A percentile compares a stretch with the other conserved stretches of the same genome.
These are phyloP conservation scores for Epichloe sylvatica DNA, from an alignment of 2,329 filamentous ascomycete species.

Conservation along the genomic window DNA sequence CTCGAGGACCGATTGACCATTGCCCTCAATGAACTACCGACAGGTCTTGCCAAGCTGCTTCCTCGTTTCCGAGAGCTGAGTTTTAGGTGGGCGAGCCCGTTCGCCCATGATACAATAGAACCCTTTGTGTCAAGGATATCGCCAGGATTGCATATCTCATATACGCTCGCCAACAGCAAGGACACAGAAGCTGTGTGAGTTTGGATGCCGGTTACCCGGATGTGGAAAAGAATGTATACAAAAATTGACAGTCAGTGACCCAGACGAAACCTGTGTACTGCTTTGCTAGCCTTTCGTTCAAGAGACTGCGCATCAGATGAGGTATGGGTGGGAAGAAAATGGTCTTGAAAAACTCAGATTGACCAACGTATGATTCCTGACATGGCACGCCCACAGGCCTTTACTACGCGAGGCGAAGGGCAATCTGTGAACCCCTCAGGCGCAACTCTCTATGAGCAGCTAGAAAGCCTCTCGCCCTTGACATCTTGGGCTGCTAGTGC, in stretches of 20 bases:
- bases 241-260: not conserved
- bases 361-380: not conserved
- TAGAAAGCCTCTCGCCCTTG: slow-evolving; percentile 44
- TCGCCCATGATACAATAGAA: slow-evolving; percentile 42
- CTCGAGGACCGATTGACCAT: slow-evolving; percentile 72
- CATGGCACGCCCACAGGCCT: slow-evolving; percentile 33
- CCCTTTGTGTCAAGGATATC: slow-evolving; percentile 65
- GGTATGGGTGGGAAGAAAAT: slow-evolving; percentile 9
- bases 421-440: not conserved
- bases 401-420: slow-evolving; percentile 36
- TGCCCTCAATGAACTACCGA: slow-evolving; percentile 57
- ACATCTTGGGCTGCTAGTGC: slow-evolving; percentile 36
- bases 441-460: slow-evolving; percentile 44
- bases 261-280: slow-evolving; percentile 34
- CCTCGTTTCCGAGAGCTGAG: slow-evolving; percentile 57
- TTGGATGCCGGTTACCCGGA: not conserved
- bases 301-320: slow-evolving; percentile 36
- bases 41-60: slow-evolving; percentile 49
- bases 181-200: slow-evolving; percentile 12
- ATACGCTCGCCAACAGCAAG: slow-evolving; percentile 36
- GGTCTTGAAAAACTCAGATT: not conserved
- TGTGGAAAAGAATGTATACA: not conserved
- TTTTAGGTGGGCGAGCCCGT: slow-evolving; percentile 59
- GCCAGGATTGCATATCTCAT: slow-evolving; percentile 71
- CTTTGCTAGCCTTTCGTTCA: slow-evolving; percentile 44